Conservation (phyloP, 257 asterid genomes). For the Solanum chiquidenum region DNA sequence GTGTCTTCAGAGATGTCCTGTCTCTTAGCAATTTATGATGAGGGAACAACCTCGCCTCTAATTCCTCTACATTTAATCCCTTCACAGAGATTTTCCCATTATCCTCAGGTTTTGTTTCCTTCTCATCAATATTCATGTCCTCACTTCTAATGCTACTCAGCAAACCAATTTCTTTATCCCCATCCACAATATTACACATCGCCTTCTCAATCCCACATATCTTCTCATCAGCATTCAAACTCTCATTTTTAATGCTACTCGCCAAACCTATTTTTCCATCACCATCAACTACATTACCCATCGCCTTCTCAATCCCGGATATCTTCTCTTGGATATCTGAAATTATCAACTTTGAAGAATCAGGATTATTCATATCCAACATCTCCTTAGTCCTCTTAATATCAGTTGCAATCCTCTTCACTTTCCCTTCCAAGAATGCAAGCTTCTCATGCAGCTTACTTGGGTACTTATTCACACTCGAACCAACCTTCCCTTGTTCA, state of each 20-base stretch:
- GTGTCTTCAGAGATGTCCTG: slow-evolving; percentile 34
- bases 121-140: neutral
- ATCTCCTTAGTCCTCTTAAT: slow-evolving; percentile 71
- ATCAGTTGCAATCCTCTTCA: slow-evolving; percentile 67
- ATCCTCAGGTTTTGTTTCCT: slow-evolving; percentile 2
- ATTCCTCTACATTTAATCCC: slow-evolving; percentile 45
- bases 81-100: slow-evolving; percentile 30
- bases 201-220: neutral
- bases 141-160: neutral
- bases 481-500: slow-evolving; percentile 6
- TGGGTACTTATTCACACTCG: slow-evolving; percentile 25
- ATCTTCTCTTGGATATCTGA: slow-evolving; percentile 66
- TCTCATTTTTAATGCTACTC: slow-evolving; percentile 10
- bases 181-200: neutral
- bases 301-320: slow-evolving; percentile 72
- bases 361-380: slow-evolving; percentile 51
- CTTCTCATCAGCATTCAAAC: neutral
- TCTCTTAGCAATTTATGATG: slow-evolving; percentile 66
- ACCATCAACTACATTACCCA: slow-evolving; percentile 36
- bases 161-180: slow-evolving; percentile 10
- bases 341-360: slow-evolving; percentile 51
- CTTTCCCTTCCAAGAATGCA: slow-evolving; percentile 74
- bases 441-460: slow-evolving; percentile 75
- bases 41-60: slow-evolving; percentile 66
- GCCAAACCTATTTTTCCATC: slow-evolving; percentile 12